Percentiles rank a stretch among this genome's conserved stretches.
These are phyloP conservation scores for Hypoxylon perforatum DNA, from an alignment of 495 filamentous ascomycete genomes.

Conservation along the genomic window DNA sequence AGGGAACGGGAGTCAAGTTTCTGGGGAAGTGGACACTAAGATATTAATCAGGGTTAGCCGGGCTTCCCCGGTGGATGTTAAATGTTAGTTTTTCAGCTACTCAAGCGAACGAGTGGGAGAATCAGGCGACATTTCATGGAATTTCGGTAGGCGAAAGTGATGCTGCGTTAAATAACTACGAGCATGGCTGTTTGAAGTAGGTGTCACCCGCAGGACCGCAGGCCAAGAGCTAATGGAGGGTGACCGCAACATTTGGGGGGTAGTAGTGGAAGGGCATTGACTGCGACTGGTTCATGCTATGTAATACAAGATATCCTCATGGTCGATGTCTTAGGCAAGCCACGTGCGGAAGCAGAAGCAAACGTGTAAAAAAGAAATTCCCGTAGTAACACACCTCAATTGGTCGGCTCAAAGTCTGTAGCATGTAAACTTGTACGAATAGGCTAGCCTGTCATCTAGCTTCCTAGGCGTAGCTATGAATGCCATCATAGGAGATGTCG, in stretches of 20 bases:
- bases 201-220: slow-evolving; percentile 9
- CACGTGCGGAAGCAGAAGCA: slow-evolving; percentile 1
- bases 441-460: neutral
- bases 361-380: neutral
- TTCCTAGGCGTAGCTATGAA: neutral
- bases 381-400: neutral
- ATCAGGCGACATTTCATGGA: neutral
- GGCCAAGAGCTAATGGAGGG: neutral
- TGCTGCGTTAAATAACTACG: neutral
- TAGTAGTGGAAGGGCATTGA: neutral
- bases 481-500: neutral
- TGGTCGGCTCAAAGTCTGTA: neutral
- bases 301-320: neutral
- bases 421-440: neutral
- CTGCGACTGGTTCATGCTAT: neutral
- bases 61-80: neutral
- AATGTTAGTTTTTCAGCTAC: slow-evolving; percentile 1
- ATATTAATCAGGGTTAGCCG: neutral
- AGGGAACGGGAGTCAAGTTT: neutral
- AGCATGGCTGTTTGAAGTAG: slow-evolving; percentile 14
- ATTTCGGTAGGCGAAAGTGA: neutral
- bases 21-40: slow-evolving; percentile 5
- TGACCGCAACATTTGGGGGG: neutral
- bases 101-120: neutral
- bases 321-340: neutral